phyloP scores from a whole-genome alignment of 441 rosid species.

The Biscutella laevigata region DNA sequence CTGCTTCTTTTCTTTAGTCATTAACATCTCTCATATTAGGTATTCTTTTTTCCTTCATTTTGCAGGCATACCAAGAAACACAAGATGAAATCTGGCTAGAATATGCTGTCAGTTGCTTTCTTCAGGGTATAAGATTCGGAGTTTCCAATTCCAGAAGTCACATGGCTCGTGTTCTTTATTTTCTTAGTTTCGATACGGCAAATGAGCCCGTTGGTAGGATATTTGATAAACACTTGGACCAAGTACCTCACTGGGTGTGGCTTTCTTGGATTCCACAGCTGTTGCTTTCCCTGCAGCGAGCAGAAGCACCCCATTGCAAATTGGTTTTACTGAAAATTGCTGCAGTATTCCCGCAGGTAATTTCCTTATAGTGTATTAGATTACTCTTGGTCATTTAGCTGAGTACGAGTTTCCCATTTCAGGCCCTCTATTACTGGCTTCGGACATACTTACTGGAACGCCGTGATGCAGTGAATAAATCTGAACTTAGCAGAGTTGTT shows the following conservation, averaged over 20 bases:
- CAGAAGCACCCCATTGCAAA: constrained; percentile 97
- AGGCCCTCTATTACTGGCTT: constrained; percentile 98
- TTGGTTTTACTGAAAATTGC: constrained; percentile 85
- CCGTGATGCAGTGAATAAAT: constrained; percentile 90
- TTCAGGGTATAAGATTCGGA: constrained; percentile 97
- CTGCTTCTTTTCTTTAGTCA: constrained; percentile 14
- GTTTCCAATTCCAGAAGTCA: constrained; percentile 95
- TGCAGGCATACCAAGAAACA: constrained; percentile 78
- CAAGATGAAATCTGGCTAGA: constrained; percentile 95
- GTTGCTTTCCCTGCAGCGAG: constrained; percentile 92
- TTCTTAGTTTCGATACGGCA: constrained; percentile 93
- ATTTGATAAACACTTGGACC: constrained; percentile 89
- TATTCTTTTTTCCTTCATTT: constrained; percentile 23
- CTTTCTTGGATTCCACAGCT: constrained; percentile 98
- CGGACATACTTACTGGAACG: constrained; percentile 97
- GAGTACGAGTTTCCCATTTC: constrained; percentile 19
- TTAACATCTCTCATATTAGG: constrained; percentile 14
- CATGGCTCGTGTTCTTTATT: constrained; percentile 90
- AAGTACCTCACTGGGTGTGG: constrained; percentile 98
- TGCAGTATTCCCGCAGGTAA: constrained; percentile 83
- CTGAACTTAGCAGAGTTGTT: constrained; percentile 64
- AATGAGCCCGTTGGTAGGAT: constrained; percentile 92
- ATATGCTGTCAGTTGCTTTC: constrained; percentile 96
- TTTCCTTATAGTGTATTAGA: not conserved
- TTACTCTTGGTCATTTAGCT: constrained; percentile 4